A percentile compares a stretch with the other conserved stretches of the same genome.
phyloP scores from a whole-genome alignment of 2,329 filamentous ascomycete species.

The Chaetomium sp. region DNA sequence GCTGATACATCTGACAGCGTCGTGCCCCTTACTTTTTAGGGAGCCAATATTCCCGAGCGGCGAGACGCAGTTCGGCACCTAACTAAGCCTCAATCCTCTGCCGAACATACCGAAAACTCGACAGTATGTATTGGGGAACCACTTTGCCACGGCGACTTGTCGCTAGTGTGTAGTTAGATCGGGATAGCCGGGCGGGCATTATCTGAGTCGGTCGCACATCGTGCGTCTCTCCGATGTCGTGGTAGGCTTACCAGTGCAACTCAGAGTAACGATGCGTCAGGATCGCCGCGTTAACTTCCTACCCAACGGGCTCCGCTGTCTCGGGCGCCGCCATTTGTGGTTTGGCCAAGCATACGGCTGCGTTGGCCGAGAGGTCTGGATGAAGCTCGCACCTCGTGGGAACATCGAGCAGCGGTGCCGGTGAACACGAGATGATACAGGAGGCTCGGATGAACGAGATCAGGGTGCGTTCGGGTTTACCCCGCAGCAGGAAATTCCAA shows the following conservation, averaged over 20 bases:
- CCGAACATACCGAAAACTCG: background rate
- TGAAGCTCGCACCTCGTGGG: slow-evolving; percentile 28
- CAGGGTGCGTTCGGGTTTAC: slow-evolving; percentile 14
- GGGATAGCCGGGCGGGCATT: background rate
- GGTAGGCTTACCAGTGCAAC: background rate
- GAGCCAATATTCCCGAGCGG: background rate
- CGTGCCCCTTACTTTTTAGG: slow-evolving; percentile 2
- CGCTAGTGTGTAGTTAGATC: too few relatives aligned
- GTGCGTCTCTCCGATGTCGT: slow-evolving; percentile 11
- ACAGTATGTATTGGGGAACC: background rate
- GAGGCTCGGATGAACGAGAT: slow-evolving; percentile 6
- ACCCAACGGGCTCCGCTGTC: background rate
- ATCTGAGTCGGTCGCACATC: slow-evolving; percentile 1
- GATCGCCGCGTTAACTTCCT: background rate
- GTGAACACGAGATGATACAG: slow-evolving; percentile 5
- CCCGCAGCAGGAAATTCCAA: slow-evolving; percentile 20
- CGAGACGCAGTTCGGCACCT: background rate
- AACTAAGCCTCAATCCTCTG: background rate
- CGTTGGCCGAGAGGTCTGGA: slow-evolving; percentile 3
- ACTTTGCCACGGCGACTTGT: background rate
- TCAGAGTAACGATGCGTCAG: background rate
- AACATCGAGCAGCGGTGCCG: slow-evolving; percentile 16
- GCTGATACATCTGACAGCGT: slow-evolving; percentile 9
- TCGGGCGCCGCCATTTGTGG: background rate
- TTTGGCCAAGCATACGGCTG: background rate